Evolutionary conservation across 163 green algal genomes (phyloP).

Genomic region (Scenedesmus sp.): DNA sequence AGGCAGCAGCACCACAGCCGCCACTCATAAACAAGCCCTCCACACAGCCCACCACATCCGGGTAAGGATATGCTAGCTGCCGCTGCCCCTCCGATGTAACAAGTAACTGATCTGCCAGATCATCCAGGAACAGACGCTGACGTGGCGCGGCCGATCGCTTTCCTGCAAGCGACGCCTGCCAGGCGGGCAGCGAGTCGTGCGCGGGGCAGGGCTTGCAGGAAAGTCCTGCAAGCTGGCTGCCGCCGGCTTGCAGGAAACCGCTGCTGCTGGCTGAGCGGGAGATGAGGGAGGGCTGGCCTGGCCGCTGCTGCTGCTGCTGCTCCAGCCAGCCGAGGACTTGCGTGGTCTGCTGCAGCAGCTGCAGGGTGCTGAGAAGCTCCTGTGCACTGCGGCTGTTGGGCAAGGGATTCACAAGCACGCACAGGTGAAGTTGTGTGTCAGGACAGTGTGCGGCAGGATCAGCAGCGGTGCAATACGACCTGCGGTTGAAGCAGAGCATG

Average conservation of each 20-base stretch:
- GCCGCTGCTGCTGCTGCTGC: conserved; percentile 38
- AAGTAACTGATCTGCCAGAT: conserved; percentile 10
- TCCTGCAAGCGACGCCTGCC: conserved; percentile 21
- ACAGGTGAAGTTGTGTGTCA: no score
- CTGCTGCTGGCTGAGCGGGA: conserved; percentile 10
- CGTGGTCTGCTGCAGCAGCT: conserved; percentile 37
- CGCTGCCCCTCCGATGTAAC: not conserved
- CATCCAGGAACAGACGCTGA: conserved; percentile 36
- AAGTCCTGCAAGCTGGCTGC: conserved; percentile 4
- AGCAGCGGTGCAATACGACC: no score
- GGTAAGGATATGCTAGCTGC: not conserved
- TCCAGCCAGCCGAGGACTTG: conserved; percentile 30
- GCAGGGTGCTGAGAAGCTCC: not conserved
- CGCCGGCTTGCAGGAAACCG: not conserved
- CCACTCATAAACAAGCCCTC: conserved; percentile 22
- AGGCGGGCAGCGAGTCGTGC: not conserved
- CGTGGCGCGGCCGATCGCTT: not conserved
- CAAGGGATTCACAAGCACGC: no score
- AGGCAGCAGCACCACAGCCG: conserved; percentile 9
- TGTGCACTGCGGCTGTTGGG: not conserved
- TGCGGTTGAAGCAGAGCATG: no score
- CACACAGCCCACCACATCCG: conserved; percentile 1
- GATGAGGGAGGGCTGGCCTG: not conserved
- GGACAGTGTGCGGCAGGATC: no score
- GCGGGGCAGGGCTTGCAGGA: not conserved